Evolutionary conservation across 495 filamentous ascomycete species (phyloP).

Genomic region (Penicillium daleae): DNA sequence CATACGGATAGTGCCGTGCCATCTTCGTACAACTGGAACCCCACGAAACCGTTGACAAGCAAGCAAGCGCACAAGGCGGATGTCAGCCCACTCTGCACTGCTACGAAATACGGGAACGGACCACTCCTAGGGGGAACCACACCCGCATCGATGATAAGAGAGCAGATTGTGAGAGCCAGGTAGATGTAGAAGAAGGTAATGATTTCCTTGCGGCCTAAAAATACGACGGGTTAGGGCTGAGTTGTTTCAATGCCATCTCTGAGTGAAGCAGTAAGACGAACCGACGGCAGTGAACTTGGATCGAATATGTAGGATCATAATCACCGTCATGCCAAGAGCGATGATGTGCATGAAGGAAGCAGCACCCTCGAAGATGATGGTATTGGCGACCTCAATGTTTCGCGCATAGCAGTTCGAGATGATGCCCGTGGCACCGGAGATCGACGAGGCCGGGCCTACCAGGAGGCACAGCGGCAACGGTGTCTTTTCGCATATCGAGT

Average conservation of each 20-base stretch:
- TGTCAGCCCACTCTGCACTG: slow-evolving; percentile 85
- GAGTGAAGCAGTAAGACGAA: slow-evolving; percentile 53
- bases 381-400: slow-evolving; percentile 95
- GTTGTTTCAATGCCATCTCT: background rate
- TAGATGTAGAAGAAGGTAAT: slow-evolving; percentile 97
- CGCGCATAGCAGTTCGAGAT: slow-evolving; percentile 91
- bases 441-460: slow-evolving; percentile 67
- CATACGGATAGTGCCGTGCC: slow-evolving; percentile 95
- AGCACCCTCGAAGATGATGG: slow-evolving; percentile 95
- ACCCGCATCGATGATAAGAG: slow-evolving; percentile 89
- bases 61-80: slow-evolving; percentile 88
- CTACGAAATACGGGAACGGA: slow-evolving; percentile 88
- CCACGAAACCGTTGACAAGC: slow-evolving; percentile 96
- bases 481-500: slow-evolving; percentile 81
- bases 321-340: slow-evolving; percentile 86
- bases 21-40: slow-evolving; percentile 98
- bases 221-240: background rate
- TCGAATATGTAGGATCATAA: slow-evolving; percentile 96
- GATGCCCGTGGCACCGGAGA: slow-evolving; percentile 74
- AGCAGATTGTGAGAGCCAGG: slow-evolving; percentile 84
- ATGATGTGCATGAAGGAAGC: slow-evolving; percentile 91
- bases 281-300: slow-evolving; percentile 98
- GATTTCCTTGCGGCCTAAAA: slow-evolving; percentile 93
- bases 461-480: slow-evolving; percentile 86
- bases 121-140: slow-evolving; percentile 81